Base-by-base conservation (phyloP, 192 early-diverging fungal genomes). In the Dispira parvispora region DNA sequence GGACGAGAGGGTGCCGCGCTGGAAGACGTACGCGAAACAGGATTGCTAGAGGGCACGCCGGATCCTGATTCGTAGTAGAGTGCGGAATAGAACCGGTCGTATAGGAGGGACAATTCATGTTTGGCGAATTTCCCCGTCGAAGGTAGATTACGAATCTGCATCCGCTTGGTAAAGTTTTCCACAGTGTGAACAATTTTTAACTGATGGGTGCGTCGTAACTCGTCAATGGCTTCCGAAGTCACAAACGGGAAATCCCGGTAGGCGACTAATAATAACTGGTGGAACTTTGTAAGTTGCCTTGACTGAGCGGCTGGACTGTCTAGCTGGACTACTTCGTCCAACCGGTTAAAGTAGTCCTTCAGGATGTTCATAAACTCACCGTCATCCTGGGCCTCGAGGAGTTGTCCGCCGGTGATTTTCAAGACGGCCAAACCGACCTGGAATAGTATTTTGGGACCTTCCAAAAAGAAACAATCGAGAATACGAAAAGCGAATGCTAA, bases 381-480 rank as follows among this genome's bases (percentile, higher is more conserved):
- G 68, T 90, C 88, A 62, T 90, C 88, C 1, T 68, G 71, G 16
- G 80, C 75, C 26, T 79, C 64, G 63, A 90, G 69, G 23, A 90
- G 63, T 49, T 82, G 79, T 42, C 82, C 80, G 14, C 85, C 96
- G 68, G 96, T 97, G 62, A 90, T 86, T 67, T 99, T 99, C 11
- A 99, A 65, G 42, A 96, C 88, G 8, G 92, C 94, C 62, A 86
- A 66, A 21, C 85, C 88, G 54, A 97, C 86, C 67, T 92, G 94
- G 71, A 98, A 98, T 43, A 98, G 78, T n/a, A 98, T 80, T 64
- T 86, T 87, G 10, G 94, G 93, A 0, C 94, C 96, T 64, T 99
- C 93, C 80, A 96, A 83, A 73, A 97, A 97, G 65, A 99, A 93
- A 74, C 92, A 92, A 78, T 99, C 93, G 57, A 99, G 68, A 26